Conservation (phyloP, 2,329 filamentous ascomycete genomes). For the Claviceps arundinis region DNA sequence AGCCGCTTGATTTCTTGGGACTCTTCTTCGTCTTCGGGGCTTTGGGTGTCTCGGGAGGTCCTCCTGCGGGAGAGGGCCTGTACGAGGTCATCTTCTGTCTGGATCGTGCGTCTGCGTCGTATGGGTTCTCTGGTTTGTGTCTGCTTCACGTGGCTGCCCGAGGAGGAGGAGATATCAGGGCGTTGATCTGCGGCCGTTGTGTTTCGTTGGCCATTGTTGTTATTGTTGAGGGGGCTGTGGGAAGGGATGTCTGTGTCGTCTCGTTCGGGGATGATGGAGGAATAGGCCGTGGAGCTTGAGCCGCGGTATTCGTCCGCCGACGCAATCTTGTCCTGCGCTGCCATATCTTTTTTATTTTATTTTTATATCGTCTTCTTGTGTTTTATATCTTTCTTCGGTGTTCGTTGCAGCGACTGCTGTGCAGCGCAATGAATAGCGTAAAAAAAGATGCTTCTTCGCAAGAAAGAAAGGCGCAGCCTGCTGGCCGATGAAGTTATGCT, state of each 20-base stretch:
- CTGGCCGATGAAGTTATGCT: too few species aligned
- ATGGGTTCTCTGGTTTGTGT: constrained; percentile 7
- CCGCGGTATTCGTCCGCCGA: not conserved
- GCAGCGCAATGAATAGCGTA: too few species aligned
- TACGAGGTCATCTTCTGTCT: constrained; percentile 39
- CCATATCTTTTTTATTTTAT: not conserved
- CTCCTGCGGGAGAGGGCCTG: constrained; percentile 33
- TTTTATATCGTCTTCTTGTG: too few species aligned
- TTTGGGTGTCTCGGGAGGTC: constrained; percentile 18
- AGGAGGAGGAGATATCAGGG: not conserved
- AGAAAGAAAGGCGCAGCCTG: too few species aligned
- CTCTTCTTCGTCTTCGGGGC: constrained; percentile 24
- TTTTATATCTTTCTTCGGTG: too few species aligned
- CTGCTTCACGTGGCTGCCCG: not conserved
- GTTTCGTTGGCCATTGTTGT: not conserved
- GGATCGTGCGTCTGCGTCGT: constrained; percentile 13
- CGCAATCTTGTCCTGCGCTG: not conserved
- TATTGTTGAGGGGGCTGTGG: too few species aligned
- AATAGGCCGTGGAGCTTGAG: not conserved
- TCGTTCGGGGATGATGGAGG: not conserved
- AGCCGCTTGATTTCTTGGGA: constrained; percentile 42
- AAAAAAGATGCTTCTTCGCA: too few species aligned
- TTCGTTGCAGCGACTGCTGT: too few species aligned
- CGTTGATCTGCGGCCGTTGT: not conserved
- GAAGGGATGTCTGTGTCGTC: not conserved